Conservation (phyloP, 2,329 filamentous ascomycete genomes). For the Curvularia lunata region DNA sequence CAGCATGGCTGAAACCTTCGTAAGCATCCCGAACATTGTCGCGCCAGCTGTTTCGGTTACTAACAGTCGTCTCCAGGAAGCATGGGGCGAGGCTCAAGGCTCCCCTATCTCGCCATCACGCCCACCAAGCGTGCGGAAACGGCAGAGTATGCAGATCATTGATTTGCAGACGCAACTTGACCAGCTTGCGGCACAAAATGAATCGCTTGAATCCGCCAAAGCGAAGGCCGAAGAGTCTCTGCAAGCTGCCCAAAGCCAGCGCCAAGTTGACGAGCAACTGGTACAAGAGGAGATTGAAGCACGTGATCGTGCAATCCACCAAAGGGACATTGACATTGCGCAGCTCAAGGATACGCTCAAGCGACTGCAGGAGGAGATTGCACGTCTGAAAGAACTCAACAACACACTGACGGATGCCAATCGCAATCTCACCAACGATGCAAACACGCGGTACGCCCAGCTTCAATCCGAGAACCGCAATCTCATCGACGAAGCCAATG, state of each 20-base stretch:
- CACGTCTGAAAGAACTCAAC: constrained; percentile 81
- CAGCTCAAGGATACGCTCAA: constrained; percentile 78
- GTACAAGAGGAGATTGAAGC: constrained; percentile 63
- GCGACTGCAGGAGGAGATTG: constrained; percentile 81
- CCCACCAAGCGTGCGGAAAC: constrained; percentile 93
- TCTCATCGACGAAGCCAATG: constrained; percentile 76
- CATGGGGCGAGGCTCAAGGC: constrained; percentile 86
- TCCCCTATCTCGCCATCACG: constrained; percentile 92
- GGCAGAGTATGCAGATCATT: constrained; percentile 93
- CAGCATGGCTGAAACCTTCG: constrained; percentile 88
- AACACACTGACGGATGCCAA: constrained; percentile 79
- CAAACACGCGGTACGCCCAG: constrained; percentile 71
- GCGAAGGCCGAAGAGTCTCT: constrained; percentile 70
- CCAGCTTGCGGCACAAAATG: constrained; percentile 84
- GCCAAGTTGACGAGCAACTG: constrained; percentile 58
- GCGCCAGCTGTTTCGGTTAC: constrained; percentile 22
- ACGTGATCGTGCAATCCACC: constrained; percentile 73
- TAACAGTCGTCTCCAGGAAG: constrained; percentile 69
- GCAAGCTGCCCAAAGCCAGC: constrained; percentile 61
- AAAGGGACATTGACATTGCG: constrained; percentile 87
- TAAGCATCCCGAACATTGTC: constrained; percentile 62
- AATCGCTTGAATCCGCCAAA: constrained; percentile 75
- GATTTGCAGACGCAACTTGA: constrained; percentile 88
- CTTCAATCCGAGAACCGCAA: constrained; percentile 68
- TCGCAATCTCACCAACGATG: constrained; percentile 74